These are phyloP conservation scores for Chlorella sp. DNA, from an alignment of 139 green algal genomes.

Conservation along the genomic window DNA sequence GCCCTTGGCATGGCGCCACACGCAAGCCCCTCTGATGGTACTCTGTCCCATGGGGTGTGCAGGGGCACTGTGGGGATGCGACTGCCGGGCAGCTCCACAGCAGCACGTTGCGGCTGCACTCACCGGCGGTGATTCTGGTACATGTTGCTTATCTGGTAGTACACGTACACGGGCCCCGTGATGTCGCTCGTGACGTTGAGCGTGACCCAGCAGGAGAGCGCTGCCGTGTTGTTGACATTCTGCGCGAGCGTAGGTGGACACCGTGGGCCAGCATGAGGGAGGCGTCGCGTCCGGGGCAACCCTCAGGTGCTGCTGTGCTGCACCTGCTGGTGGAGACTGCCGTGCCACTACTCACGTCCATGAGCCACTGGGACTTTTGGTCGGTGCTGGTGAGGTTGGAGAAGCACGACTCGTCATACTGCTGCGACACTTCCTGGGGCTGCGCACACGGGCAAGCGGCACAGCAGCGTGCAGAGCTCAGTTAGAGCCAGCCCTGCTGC, in stretches of 20 bases:
- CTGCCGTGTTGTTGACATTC: constrained; percentile 16
- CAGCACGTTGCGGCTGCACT: too few species aligned
- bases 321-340: too few species aligned
- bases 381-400: neutral
- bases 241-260: neutral
- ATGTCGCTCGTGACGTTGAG: constrained; percentile 40
- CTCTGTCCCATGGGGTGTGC: too few species aligned
- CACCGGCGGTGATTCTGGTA: constrained; percentile 91
- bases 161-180: constrained; percentile 72
- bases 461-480: neutral
- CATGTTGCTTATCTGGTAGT: constrained; percentile 82
- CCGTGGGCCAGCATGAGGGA: too few species aligned
- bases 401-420: constrained; percentile 60
- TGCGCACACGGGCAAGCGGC: neutral
- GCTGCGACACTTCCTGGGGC: constrained; percentile 39
- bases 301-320: too few species aligned
- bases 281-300: too few species aligned
- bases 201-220: constrained; percentile 36
- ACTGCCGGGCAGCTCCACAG: too few species aligned
- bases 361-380: neutral
- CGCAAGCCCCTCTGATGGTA: too few species aligned
- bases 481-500: too few species aligned
- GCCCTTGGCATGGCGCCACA: too few species aligned
- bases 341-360: too few species aligned
- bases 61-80: too few species aligned